A percentile compares a stretch with the other conserved stretches of the same genome.
Evolutionary conservation across 805 yeast genomes (phyloP).

Genomic region (Candida vartiovaarae): DNA sequence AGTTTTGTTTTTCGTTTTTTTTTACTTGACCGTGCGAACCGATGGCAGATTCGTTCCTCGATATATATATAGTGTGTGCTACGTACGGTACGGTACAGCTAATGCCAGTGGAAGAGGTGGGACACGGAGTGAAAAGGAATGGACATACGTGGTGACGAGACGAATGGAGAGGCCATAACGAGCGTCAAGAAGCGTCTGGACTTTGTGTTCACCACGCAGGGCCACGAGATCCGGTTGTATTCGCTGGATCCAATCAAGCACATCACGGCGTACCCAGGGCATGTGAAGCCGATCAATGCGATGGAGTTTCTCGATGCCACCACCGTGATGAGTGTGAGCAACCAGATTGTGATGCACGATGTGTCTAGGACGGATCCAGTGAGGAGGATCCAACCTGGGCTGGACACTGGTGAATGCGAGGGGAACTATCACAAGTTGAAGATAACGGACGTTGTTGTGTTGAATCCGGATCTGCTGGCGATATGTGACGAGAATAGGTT

Average conservation of each 20-base stretch:
- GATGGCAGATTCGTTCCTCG: no score
- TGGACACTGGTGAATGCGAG: background rate
- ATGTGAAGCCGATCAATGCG: conserved; percentile 6
- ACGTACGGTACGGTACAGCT: no score
- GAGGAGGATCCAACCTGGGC: conserved; percentile 7
- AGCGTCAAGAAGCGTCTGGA: background rate
- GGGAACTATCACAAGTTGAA: conserved; percentile 4
- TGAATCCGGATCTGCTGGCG: conserved; percentile 11
- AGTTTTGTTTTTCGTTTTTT: no score
- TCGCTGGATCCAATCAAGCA: background rate
- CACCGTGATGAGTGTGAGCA: conserved; percentile 10
- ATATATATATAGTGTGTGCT: no score
- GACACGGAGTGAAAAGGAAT: background rate
- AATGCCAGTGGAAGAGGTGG: no score
- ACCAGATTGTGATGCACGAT: conserved; percentile 12
- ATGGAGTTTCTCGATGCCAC: conserved; percentile 5
- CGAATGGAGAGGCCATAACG: background rate
- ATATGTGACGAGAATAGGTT: conserved; percentile 17
- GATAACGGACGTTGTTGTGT: conserved; percentile 6
- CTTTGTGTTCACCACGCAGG: conserved; percentile 8
- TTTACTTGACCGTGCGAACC: background rate
- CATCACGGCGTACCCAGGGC: conserved; percentile 6
- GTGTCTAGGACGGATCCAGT: conserved; percentile 2
- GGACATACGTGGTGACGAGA: background rate
- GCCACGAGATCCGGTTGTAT: conserved; percentile 3